Percentiles rank a stretch among this genome's conserved stretches.
phyloP scores from a whole-genome alignment of 345 rosid genomes.

The Barbarea vulgaris region DNA sequence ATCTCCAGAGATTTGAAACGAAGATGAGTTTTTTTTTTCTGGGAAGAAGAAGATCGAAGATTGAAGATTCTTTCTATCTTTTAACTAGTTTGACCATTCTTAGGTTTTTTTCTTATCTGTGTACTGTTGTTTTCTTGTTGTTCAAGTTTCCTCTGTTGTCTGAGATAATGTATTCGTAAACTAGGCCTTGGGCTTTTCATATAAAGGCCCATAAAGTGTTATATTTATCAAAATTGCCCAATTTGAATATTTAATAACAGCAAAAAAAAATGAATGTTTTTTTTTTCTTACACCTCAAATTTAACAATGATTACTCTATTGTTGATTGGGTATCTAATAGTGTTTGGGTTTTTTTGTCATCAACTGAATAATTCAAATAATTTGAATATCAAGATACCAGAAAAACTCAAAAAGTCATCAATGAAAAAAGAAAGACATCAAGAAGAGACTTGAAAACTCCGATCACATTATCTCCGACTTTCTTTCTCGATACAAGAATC shows the following conservation, averaged over 20 bases:
- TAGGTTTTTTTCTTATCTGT: neutral
- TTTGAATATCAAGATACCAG: no score
- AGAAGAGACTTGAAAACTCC: no score
- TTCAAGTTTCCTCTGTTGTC: conserved; percentile 18
- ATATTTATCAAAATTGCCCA: neutral
- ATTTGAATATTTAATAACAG: neutral
- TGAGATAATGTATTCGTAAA: conserved; percentile 8
- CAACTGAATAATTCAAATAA: no score
- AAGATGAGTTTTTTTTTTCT: conserved; percentile 26
- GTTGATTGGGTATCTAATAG: no score
- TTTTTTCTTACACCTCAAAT: neutral
- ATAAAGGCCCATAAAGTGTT: neutral
- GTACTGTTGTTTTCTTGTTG: conserved; percentile 20
- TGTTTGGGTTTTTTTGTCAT: no score
- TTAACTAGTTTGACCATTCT: conserved; percentile 18
- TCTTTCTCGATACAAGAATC: no score
- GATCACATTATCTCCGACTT: no score
- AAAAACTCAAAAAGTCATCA: no score
- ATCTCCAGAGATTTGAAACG: conserved; percentile 60
- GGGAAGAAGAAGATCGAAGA: conserved; percentile 19
- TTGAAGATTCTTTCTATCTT: neutral
- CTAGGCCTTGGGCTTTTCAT: conserved; percentile 22
- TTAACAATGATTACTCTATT: no score
- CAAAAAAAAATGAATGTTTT: neutral
- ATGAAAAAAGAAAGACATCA: no score